Evolutionary conservation across 1,284 basidiomycete species (phyloP).

Genomic region (Malassezia nana): DNA sequence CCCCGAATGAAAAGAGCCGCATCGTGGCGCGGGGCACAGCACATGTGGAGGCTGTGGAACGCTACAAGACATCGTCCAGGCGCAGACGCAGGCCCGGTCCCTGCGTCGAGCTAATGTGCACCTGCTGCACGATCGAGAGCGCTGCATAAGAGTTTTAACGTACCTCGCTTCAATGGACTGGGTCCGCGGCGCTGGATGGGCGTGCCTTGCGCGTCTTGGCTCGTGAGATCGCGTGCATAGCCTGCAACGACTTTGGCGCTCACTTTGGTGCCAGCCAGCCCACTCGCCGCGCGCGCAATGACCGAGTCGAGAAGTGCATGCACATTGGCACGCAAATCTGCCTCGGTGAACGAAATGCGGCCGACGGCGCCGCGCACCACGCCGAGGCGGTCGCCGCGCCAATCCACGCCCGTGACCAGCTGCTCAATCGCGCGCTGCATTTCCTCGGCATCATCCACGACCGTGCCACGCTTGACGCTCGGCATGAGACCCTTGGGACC

Average conservation of each 20-base stretch:
- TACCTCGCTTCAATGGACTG: constrained; percentile 4
- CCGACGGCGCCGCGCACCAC: constrained; percentile 64
- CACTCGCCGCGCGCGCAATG: constrained; percentile 31
- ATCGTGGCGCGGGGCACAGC: neutral
- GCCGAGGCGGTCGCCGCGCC: constrained; percentile 81
- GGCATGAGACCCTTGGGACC: constrained; percentile 95
- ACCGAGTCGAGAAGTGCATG: constrained; percentile 68
- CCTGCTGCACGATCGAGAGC: constrained; percentile 50
- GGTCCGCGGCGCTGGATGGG: constrained; percentile 1
- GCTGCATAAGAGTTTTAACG: constrained; percentile 16
- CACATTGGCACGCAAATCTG: constrained; percentile 69
- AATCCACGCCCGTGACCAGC: constrained; percentile 73
- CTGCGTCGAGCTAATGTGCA: constrained; percentile 71
- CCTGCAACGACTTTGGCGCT: constrained; percentile 9
- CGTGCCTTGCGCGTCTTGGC: neutral
- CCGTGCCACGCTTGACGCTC: constrained; percentile 81
- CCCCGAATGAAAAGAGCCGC: neutral
- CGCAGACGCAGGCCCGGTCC: constrained; percentile 69
- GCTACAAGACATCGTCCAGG: constrained; percentile 30
- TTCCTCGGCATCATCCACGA: constrained; percentile 61
- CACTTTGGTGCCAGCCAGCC: constrained; percentile 11
- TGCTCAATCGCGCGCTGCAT: constrained; percentile 59
- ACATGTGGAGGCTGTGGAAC: neutral
- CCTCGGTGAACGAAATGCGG: constrained; percentile 56
- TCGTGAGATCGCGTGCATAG: constrained; percentile 8